Evolutionary conservation across 2,329 filamentous ascomycete genomes (phyloP).

Genomic region (Trichoderma harzianum): DNA sequence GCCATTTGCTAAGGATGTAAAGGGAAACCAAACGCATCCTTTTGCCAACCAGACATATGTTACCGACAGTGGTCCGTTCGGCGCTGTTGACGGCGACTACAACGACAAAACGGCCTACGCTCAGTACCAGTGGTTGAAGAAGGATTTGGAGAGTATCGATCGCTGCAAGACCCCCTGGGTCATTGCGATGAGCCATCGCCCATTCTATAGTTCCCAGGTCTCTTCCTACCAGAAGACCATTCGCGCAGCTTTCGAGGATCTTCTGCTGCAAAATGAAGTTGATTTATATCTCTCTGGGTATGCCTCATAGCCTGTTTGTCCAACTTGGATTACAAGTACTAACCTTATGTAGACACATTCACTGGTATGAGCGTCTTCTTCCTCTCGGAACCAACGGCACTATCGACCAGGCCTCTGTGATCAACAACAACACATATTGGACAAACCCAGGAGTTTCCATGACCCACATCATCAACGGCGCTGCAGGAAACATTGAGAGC

Average conservation of each 20-base stretch:
- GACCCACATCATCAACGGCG: slow-evolving; percentile 12
- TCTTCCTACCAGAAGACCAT: background rate
- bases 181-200: slow-evolving; percentile 12
- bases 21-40: background rate
- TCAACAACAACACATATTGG: slow-evolving; percentile 10
- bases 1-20: slow-evolving; percentile 3
- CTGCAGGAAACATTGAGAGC: slow-evolving; percentile 9
- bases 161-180: slow-evolving; percentile 10
- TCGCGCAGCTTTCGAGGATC: background rate
- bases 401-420: background rate
- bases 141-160: slow-evolving; percentile 1
- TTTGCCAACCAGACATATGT: slow-evolving; percentile 8
- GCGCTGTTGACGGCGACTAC: background rate
- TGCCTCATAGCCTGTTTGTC: background rate
- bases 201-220: slow-evolving; percentile 6
- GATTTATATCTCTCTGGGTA: slow-evolving; percentile 9
- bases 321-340: background rate
- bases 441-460: slow-evolving; percentile 5
- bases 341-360: slow-evolving; percentile 2
- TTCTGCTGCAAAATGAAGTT: slow-evolving; percentile 1
- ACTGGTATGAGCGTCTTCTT: slow-evolving; percentile 12
- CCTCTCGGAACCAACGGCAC: slow-evolving; percentile 4
- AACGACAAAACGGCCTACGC: slow-evolving; percentile 3
- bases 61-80: slow-evolving; percentile 10
- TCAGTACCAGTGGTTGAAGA: slow-evolving; percentile 5